Evolutionary conservation across 1,284 basidiomycete genomes (phyloP).

Genomic region (Ceratobasidium sp.): DNA sequence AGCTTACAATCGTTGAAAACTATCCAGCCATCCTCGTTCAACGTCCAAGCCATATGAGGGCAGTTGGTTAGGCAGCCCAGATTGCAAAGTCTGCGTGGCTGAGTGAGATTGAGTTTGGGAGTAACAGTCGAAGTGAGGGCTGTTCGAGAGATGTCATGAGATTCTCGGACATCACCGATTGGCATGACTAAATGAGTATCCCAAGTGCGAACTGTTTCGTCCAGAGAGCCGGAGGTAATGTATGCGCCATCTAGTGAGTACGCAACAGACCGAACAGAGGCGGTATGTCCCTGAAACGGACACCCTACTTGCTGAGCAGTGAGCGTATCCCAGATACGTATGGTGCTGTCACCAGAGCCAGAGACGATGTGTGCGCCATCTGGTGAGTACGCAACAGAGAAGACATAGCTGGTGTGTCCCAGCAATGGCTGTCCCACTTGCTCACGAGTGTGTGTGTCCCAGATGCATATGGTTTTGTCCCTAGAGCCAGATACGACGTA

Average conservation of each 20-base stretch:
- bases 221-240: constrained; percentile 14
- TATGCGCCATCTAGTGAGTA: constrained; percentile 11
- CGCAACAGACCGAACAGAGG: neutral
- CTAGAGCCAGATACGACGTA: constrained; percentile 37
- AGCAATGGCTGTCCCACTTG: neutral
- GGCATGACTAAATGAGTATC: neutral
- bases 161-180: too few species aligned
- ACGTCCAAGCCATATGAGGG: too few species aligned
- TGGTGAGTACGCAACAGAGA: constrained; percentile 61
- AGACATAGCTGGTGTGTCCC: constrained; percentile 60
- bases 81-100: too few species aligned
- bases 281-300: neutral
- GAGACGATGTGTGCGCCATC: constrained; percentile 61
- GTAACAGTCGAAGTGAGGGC: too few species aligned
- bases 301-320: neutral
- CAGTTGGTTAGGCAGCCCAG: too few species aligned
- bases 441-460: constrained; percentile 32
- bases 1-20: too few species aligned
- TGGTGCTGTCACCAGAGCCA: constrained; percentile 61
- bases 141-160: too few species aligned
- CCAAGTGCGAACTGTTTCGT: constrained; percentile 25
- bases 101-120: too few species aligned
- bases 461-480: constrained; percentile 43
- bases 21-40: too few species aligned
- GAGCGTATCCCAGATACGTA: constrained; percentile 59